Conservation (phyloP, 1,284 basidiomycete genomes). For the Leccinum insolens region DNA sequence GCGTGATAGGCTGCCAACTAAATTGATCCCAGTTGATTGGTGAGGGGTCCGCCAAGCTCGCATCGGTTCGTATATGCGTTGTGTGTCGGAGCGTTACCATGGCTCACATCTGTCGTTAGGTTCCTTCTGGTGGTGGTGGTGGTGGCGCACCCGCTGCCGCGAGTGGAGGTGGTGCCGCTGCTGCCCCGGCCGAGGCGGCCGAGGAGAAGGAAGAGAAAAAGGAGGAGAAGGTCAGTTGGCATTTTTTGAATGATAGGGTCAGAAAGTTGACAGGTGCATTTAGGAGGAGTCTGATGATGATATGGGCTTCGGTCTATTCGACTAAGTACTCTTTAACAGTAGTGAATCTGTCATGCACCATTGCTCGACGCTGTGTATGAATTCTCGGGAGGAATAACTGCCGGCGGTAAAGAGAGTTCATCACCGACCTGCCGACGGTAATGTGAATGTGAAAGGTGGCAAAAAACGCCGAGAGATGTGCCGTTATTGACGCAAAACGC, state of each 20-base stretch:
- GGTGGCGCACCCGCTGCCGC: constrained; percentile 55
- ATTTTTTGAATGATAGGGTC: background rate
- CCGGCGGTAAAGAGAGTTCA: constrained; percentile 21
- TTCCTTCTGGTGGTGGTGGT: constrained; percentile 81
- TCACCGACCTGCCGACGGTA: constrained; percentile 30
- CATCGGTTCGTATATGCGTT: constrained; percentile 73
- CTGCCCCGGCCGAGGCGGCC: constrained; percentile 63
- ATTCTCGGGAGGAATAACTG: background rate
- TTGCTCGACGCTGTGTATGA: background rate
- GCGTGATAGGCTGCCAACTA: background rate
- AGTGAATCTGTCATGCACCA: constrained; percentile 1
- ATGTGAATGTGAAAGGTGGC: constrained; percentile 9
- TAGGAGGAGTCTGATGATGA: constrained; percentile 89
- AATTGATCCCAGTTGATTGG: constrained; percentile 74
- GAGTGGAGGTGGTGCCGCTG: constrained; percentile 55
- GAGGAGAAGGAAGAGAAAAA: constrained; percentile 75
- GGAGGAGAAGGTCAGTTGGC: constrained; percentile 71
- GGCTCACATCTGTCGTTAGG: constrained; percentile 45
- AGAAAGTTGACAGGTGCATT: constrained; percentile 15
- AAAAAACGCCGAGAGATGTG: constrained; percentile 25
- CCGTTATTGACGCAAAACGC: constrained; percentile 14
- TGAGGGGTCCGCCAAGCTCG: constrained; percentile 91
- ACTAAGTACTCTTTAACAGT: constrained; percentile 55
- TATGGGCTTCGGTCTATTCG: constrained; percentile 96
- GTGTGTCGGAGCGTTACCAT: background rate